Percentiles rank a stretch among this genome's conserved stretches.
Evolutionary conservation across 768 basidiomycete species (phyloP).

Genomic region (Russula sp.): DNA sequence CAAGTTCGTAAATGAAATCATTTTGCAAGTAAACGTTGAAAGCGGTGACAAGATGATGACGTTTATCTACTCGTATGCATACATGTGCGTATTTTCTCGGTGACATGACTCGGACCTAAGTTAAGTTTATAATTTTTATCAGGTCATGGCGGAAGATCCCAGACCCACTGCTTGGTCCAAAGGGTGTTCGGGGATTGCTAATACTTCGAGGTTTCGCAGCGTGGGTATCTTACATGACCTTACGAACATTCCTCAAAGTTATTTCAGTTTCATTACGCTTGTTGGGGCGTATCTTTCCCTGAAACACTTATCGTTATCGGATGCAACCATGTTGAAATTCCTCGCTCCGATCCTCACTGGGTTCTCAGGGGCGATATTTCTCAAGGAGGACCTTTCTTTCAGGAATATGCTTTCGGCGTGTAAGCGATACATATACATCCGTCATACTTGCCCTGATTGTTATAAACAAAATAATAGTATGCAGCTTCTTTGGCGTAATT

Average conservation of each 20-base stretch:
- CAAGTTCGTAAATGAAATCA: conserved; percentile 30
- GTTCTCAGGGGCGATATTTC: conserved; percentile 56
- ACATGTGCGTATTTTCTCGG: conserved; percentile 45
- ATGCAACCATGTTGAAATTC: conserved; percentile 75
- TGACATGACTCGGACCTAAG: too few species aligned
- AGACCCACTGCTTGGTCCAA: conserved; percentile 67
- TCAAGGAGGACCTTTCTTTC: conserved; percentile 56
- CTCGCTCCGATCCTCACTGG: conserved; percentile 64
- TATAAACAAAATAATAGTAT: conserved; percentile 39
- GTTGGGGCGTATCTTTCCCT: conserved; percentile 66
- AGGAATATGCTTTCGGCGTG: conserved; percentile 56
- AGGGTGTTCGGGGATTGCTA: conserved; percentile 58
- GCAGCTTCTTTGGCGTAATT: conserved; percentile 71
- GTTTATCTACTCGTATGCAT: conserved; percentile 47
- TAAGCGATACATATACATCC: conserved; percentile 34
- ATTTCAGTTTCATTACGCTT: conserved; percentile 63
- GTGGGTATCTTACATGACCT: conserved; percentile 34
- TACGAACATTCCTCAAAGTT: background rate
- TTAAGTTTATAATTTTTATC: too few species aligned
- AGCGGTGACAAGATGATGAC: conserved; percentile 46
- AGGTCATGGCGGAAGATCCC: conserved; percentile 44
- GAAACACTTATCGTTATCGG: conserved; percentile 72
- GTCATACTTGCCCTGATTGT: background rate
- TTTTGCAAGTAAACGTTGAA: background rate
- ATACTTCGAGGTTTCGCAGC: conserved; percentile 60